Evolutionary conservation across 2,329 filamentous ascomycete genomes (phyloP), one percentile per base, ranked within the genome.

Genomic region (Nectriaceae sp.): DNA sequence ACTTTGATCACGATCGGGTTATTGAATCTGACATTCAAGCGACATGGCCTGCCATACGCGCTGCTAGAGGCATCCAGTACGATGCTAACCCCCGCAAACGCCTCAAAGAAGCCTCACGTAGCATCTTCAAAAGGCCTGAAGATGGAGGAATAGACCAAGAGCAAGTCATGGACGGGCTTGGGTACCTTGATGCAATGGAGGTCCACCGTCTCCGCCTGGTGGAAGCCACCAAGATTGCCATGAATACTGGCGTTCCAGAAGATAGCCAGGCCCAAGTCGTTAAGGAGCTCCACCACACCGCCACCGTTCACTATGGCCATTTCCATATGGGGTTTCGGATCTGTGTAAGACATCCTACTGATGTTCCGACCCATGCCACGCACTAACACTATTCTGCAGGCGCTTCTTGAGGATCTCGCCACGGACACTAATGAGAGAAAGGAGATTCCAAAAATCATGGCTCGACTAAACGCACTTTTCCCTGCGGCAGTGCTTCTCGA

Each of bases 391-490:
- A 6, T n/a, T n/a, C 22, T 18, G 4, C n/a, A 70, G 67, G 53
- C 64, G 16, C 55, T 70, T 10, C 54, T 67, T 42, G 38, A 61
- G 3, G 52, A 59, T 21, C 44, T 66, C 24, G 51, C 44, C 10
- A 47, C 47, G 16, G 46, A 49, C 18, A 24, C 36, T 18, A 31
- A 50, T 2, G 15, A 31, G 16, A 45, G 43, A 42, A 54, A 56
- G 21, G 47, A 58, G 13, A 35, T 41, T 3, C 45, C 55, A 5
- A 50, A 56, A 13, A 57, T 68, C 26, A 65, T 71, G 67, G 69
- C 66, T 19, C 56, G 60, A 5, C 53, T 71, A 20, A 72, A 72
- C 41, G 61, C 70, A 5, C 52, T 72, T 18, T 68, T 72, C 26
- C 66, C 70, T 1, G 47, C 67, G 1, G 45, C 54, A 10, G 43